Percentiles rank a stretch among this genome's conserved stretches.
Evolutionary conservation across 1,139 yeast genomes (phyloP).

Genomic region (Hemisphaericaspora xylofermentans): DNA sequence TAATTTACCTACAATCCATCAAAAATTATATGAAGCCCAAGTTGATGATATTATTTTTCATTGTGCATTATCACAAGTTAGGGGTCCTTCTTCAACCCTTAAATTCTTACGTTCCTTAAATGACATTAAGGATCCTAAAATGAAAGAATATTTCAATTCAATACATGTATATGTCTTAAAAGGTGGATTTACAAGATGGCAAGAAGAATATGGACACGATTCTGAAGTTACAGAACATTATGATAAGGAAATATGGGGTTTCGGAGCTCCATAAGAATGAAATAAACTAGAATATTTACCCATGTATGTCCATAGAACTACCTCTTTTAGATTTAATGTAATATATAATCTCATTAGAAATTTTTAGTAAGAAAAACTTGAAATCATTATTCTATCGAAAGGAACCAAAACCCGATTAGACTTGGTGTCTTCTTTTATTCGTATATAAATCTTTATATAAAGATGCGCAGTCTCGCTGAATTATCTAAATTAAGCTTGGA

Average conservation of each 20-base stretch:
- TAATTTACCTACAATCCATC: slow-evolving; percentile 42
- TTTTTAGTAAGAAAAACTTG: too few relatives aligned
- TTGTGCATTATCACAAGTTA: slow-evolving; percentile 83
- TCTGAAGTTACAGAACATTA: slow-evolving; percentile 65
- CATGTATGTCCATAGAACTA: neutral
- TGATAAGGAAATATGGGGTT: slow-evolving; percentile 55
- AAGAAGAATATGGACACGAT: slow-evolving; percentile 68
- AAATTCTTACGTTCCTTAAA: slow-evolving; percentile 57
- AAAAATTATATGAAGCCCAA: slow-evolving; percentile 29
- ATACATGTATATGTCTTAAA: slow-evolving; percentile 67
- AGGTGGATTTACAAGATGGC: slow-evolving; percentile 91
- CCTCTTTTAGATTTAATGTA: neutral
- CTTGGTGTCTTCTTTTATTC: too few relatives aligned
- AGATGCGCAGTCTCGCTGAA: neutral
- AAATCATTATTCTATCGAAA: too few relatives aligned
- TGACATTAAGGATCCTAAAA: slow-evolving; percentile 30
- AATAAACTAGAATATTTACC: neutral
- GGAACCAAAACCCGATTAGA: too few relatives aligned
- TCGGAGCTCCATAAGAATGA: slow-evolving; percentile 3
- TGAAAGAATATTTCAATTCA: slow-evolving; percentile 22
- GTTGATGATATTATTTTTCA: slow-evolving; percentile 73
- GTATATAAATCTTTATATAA: neutral
- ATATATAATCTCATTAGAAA: too few relatives aligned
- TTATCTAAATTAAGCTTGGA: slow-evolving; percentile 25
- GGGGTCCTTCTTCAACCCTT: slow-evolving; percentile 86